Evolutionary conservation across 257 asterid genomes (phyloP).

Genomic region (Echium plantagineum): DNA sequence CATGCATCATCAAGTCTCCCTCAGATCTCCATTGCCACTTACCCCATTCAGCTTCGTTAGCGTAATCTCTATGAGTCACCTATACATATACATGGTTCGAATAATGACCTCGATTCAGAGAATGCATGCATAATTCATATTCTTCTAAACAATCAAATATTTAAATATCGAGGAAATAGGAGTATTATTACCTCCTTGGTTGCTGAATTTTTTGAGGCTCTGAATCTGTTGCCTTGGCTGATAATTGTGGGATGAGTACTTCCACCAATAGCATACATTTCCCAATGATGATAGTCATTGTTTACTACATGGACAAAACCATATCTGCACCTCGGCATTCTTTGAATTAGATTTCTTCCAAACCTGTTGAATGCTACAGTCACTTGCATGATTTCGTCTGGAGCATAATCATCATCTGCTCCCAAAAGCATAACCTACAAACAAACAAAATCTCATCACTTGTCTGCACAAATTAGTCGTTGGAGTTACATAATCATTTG

Average conservation of each 20-base stretch:
- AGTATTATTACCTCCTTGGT: constrained; percentile 38
- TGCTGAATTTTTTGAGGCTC: constrained; percentile 31
- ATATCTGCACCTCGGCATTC: constrained; percentile 81
- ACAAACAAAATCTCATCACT: too few species aligned
- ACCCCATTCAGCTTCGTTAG: constrained; percentile 31
- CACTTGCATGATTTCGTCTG: constrained; percentile 64
- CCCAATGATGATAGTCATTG: constrained; percentile 64
- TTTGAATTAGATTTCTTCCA: constrained; percentile 54
- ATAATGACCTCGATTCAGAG: too few species aligned
- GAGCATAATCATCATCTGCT: constrained; percentile 36
- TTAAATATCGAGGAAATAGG: too few species aligned
- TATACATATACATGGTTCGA: too few species aligned
- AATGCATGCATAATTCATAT: too few species aligned
- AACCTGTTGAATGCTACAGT: constrained; percentile 67
- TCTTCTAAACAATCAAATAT: too few species aligned
- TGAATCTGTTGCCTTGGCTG: constrained; percentile 86
- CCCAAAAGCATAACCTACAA: constrained; percentile 74
- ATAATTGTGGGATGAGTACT: constrained; percentile 66
- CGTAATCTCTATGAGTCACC: constrained; percentile 48
- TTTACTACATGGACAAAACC: constrained; percentile 75
- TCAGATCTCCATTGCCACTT: constrained; percentile 77
- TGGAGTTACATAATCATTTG: too few species aligned
- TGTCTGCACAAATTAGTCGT: too few species aligned
- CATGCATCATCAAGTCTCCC: constrained; percentile 51
- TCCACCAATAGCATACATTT: constrained; percentile 78